A percentile compares a stretch with the other conserved stretches of the same genome.
Evolutionary conservation across 306 rosid genomes (phyloP).

Genomic region (Medicago truncatula): MtrunA17r5.0-ANR NC_053042.1:44625001-44625500

Average conservation of each 20-base stretch:
- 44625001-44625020: slow-evolving; percentile 30
- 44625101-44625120: slow-evolving; percentile 27
- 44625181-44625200: slow-evolving; percentile 97
- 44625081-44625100: slow-evolving; percentile 23
- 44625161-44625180: slow-evolving; percentile 99
- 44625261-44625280: slow-evolving; percentile 37
- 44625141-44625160: slow-evolving; percentile 95
- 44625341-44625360: slow-evolving; percentile 95
- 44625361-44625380: slow-evolving; percentile 92
- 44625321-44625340: slow-evolving; percentile 33
- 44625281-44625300: slow-evolving; percentile 28
- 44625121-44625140: slow-evolving; percentile 37
- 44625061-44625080: slow-evolving; percentile 29
- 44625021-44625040: slow-evolving; percentile 20
- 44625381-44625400: slow-evolving; percentile 72
- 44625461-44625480: slow-evolving; percentile 97
- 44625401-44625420: slow-evolving; percentile 96
- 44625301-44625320: slow-evolving; percentile 30
- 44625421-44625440: slow-evolving; percentile 99
- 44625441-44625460: slow-evolving; percentile 95
- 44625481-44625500: slow-evolving; percentile 97
- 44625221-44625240: slow-evolving; percentile 81
- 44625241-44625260: slow-evolving; percentile 82
- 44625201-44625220: slow-evolving; percentile 86
- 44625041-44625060: slow-evolving; percentile 21